Evolutionary conservation across 2,329 filamentous ascomycete species (phyloP).

Genomic region (Trichophyton rubrum): DNA sequence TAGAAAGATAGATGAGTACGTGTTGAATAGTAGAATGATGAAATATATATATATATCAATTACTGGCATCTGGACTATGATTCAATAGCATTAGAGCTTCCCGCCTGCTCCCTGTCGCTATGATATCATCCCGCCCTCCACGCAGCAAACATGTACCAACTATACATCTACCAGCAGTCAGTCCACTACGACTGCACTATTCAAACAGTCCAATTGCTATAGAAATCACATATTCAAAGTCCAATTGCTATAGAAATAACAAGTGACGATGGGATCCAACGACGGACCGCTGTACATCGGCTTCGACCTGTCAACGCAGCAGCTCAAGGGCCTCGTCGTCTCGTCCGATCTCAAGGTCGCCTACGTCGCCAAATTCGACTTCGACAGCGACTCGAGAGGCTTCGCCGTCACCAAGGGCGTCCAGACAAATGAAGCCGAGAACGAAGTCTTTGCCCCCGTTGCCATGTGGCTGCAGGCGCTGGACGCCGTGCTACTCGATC

Average conservation of each 20-base stretch:
- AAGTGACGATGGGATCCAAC: background rate
- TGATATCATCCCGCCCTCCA: constrained; percentile 2
- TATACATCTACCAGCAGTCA: too few relatives aligned
- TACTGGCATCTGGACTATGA: background rate
- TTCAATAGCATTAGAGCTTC: background rate
- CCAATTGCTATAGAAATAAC: background rate
- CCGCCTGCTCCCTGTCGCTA: background rate
- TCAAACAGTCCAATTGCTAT: too few relatives aligned
- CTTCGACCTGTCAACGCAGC: constrained; percentile 92
- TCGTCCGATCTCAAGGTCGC: constrained; percentile 68
- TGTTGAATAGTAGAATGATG: background rate
- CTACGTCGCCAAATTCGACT: constrained; percentile 83
- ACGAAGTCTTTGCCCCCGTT: constrained; percentile 86
- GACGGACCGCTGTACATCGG: constrained; percentile 64
- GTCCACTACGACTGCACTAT: too few relatives aligned
- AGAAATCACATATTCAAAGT: too few relatives aligned
- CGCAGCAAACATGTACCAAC: background rate
- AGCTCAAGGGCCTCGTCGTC: constrained; percentile 87
- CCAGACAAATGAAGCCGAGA: constrained; percentile 63
- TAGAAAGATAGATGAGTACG: background rate
- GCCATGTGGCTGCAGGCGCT: constrained; percentile 90
- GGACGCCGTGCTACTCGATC: constrained; percentile 65
- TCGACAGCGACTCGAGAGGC: constrained; percentile 68
- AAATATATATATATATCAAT: background rate
- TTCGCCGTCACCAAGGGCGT: constrained; percentile 85